These are phyloP conservation scores for Erodium moschatum DNA, from an alignment of 441 rosid genomes.

Conservation along the genomic window DNA sequence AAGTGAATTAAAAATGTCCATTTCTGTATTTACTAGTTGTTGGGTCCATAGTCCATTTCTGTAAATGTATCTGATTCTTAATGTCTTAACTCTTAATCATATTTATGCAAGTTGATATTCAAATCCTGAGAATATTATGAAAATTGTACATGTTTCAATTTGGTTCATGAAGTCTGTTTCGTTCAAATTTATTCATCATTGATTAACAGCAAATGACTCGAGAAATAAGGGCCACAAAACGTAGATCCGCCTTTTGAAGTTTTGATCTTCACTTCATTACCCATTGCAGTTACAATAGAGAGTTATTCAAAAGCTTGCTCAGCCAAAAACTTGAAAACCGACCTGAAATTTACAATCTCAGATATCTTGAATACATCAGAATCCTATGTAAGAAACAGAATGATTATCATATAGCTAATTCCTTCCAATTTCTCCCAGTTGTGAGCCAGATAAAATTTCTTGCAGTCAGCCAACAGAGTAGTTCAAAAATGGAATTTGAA, in stretches of 20 bases:
- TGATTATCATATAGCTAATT: neutral
- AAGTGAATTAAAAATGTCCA: neutral
- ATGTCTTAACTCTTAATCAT: too few species aligned
- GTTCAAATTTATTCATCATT: too few species aligned
- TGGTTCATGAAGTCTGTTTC: too few species aligned
- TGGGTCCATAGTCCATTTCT: neutral
- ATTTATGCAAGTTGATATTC: too few species aligned
- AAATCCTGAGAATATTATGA: neutral
- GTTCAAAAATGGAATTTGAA: slow-evolving; percentile 8
- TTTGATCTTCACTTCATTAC: neutral
- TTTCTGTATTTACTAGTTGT: too few species aligned
- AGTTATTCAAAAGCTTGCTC: neutral
- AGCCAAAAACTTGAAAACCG: neutral
- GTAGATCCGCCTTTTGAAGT: neutral
- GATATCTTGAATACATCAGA: neutral
- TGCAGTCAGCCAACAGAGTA: neutral
- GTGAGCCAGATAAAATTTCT: too few species aligned
- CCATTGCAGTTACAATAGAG: neutral
- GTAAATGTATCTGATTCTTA: neutral
- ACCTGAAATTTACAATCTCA: neutral
- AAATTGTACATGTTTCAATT: too few species aligned
- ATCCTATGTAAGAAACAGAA: neutral
- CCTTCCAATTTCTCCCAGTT: too few species aligned
- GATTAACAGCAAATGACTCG: too few species aligned
- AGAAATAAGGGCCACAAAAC: too few species aligned